Percentiles rank a stretch among this genome's conserved stretches.
Evolutionary conservation across 495 filamentous ascomycete genomes (phyloP).

Genomic region (Aspergillus indologenus): DNA sequence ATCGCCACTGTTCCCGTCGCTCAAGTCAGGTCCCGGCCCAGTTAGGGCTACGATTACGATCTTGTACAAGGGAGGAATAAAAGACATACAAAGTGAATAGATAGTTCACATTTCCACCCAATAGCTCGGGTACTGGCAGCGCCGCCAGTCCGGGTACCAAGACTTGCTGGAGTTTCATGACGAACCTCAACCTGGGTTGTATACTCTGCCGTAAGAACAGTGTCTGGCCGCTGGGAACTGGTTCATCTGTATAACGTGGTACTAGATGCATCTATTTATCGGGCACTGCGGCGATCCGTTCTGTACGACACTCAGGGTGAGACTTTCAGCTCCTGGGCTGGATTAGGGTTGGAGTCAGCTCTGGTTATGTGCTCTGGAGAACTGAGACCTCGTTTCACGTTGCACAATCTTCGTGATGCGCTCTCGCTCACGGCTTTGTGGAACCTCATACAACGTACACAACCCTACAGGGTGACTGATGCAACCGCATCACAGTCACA

Average conservation of each 20-base stretch:
- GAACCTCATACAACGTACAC: not conserved
- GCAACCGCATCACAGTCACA: not conserved
- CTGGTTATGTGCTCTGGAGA: no score
- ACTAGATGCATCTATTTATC: not conserved
- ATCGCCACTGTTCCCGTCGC: slow-evolving; percentile 49
- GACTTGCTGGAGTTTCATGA: not conserved
- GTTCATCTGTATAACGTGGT: not conserved
- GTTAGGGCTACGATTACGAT: not conserved
- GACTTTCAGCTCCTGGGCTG: no score
- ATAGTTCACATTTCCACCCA: not conserved
- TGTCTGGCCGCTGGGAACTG: not conserved
- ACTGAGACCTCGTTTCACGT: no score
- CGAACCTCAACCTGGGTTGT: not conserved
- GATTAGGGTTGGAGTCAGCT: no score
- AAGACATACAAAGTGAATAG: not conserved
- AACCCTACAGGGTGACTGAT: not conserved
- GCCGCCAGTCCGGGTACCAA: not conserved
- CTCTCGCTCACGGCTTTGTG: no score
- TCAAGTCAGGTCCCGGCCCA: not conserved
- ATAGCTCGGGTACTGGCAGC: not conserved
- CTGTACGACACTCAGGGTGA: no score
- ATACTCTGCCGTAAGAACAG: not conserved
- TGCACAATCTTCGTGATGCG: not conserved
- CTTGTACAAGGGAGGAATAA: no score
- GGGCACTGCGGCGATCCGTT: not conserved